Base-by-base conservation (phyloP, 176 grass and related monocot genomes). In the Musa troglodytarum region DNA sequence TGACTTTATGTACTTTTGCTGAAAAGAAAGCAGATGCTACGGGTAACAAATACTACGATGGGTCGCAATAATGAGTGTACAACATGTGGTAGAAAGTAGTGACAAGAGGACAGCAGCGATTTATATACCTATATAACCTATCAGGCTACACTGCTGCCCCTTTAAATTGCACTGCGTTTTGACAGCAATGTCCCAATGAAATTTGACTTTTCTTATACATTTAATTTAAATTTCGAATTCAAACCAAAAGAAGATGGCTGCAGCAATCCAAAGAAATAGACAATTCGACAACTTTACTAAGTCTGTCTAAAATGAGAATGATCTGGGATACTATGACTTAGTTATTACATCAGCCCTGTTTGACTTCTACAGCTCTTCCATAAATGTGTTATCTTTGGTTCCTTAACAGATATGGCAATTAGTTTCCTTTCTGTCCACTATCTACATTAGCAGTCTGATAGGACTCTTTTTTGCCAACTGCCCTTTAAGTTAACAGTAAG, bases 211-310 rank as follows among this genome's bases (percentile, higher is more conserved):
- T 34, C 4, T 4, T 34, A 51, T 9, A 20, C 34, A 70, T 70
- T 16, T 70, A 50, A 20, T 70, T 51, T 51, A 52, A 65, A 65
- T 50, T 70, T 70, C 68, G 50, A 70, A 70, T 70, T 70, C 43
- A 51, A 70, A 70, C 49, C 6, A 10, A 70, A 20, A 69, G 50
- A 15, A 70, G 29, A 51, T 1, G 68, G 51, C 29, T 34, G 29
- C 29, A 34, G 29, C 29, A 34, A 34, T 34, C 29, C 29, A 34
- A 34, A 34, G 29, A 34, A 34, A 34, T 34, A 3, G 29, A 34
- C 29, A 34, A 34, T 4, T 34, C 3, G 29, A 34, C 29, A 2
- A 34, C 29, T 34, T 4, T 34, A 34, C 3, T 34, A 34, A 5
- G 29, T 5, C 3, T 5, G 29, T 34, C 29, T 34, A 34, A 34